Conservation (phyloP, 495 filamentous ascomycete species). For the Penicillium roqueforti region DNA sequence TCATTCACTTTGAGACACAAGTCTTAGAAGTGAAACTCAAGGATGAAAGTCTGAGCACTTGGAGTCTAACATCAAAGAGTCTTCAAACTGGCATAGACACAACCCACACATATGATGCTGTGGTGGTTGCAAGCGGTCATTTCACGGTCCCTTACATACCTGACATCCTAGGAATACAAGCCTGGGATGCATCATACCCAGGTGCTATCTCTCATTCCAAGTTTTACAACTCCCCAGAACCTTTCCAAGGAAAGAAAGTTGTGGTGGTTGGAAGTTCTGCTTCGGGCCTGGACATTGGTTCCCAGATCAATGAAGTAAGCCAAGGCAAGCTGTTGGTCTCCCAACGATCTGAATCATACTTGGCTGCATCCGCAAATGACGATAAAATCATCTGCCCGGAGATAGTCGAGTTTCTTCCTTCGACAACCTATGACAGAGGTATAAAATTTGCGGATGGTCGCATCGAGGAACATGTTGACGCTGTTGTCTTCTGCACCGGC, state of each 20-base stretch:
- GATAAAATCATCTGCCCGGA: conserved; percentile 53
- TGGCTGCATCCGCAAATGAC: conserved; percentile 21
- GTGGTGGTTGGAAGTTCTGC: conserved; percentile 75
- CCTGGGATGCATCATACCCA: conserved; percentile 57
- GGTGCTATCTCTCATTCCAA: conserved; percentile 75
- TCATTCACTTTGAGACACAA: conserved; percentile 56
- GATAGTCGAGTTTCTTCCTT: conserved; percentile 54
- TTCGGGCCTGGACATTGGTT: conserved; percentile 75
- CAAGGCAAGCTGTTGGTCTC: conserved; percentile 52
- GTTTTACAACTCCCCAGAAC: conserved; percentile 60
- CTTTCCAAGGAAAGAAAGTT: conserved; percentile 59
- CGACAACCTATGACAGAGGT: conserved; percentile 34
- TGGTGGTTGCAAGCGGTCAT: conserved; percentile 82
- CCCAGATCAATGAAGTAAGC: conserved; percentile 60
- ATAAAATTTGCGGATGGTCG: conserved; percentile 52
- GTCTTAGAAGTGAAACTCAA: conserved; percentile 46
- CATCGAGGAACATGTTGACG: conserved; percentile 47
- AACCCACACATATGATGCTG: conserved; percentile 58
- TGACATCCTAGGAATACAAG: conserved; percentile 51
- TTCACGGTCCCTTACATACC: conserved; percentile 72
- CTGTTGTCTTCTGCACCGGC: conserved; percentile 58
- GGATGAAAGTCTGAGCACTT: conserved; percentile 27
- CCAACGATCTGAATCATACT: conserved; percentile 42
- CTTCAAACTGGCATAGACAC: conserved; percentile 34
- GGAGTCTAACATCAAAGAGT: conserved; percentile 54